Percentiles rank a stretch among this genome's conserved stretches.
These are phyloP conservation scores for thale cress (Arabidopsis thaliana) DNA, from an alignment of 345 rosid genomes.

Conservation along the genomic window TAIR10.1 NC_003071.7:1004001-1004500, in stretches of 20 bases:
- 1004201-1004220: neutral
- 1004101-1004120: constrained; percentile 11
- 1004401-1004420: too few species aligned
- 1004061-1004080: neutral
- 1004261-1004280: neutral
- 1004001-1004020: neutral
- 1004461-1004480: too few species aligned
- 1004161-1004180: constrained; percentile 6
- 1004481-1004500: too few species aligned
- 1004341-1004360: too few species aligned
- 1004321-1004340: neutral
- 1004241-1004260: too few species aligned
- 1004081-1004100: constrained; percentile 12
- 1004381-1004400: too few species aligned
- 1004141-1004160: constrained; percentile 6
- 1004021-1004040: constrained; percentile 8
- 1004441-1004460: too few species aligned
- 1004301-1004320: neutral
- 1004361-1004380: too few species aligned
- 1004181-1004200: constrained; percentile 20
- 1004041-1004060: constrained; percentile 21
- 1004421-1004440: too few species aligned
- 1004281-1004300: neutral
- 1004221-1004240: neutral
- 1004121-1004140: neutral